phyloP scores from a whole-genome alignment of 768 basidiomycete genomes.

The Hericium alpestre region DNA sequence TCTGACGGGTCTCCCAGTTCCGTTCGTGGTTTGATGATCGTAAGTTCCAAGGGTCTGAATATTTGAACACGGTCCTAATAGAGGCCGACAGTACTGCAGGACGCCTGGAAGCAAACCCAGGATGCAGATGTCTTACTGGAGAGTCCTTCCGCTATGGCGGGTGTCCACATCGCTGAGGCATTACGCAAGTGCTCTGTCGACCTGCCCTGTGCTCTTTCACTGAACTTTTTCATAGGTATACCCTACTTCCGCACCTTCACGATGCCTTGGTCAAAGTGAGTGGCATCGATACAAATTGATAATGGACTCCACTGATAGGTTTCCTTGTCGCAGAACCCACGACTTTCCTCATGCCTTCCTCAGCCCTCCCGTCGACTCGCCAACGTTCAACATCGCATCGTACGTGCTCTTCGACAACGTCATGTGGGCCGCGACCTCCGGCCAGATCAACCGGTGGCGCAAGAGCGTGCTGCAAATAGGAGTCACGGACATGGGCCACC shows the following conservation, averaged over 20 bases:
- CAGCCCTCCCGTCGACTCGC: slow-evolving; percentile 51
- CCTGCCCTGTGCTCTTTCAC: neutral
- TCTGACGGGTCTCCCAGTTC: slow-evolving; percentile 28
- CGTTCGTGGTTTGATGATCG: slow-evolving; percentile 56
- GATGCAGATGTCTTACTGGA: slow-evolving; percentile 61
- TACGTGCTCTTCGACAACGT: slow-evolving; percentile 59
- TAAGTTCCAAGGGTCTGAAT: slow-evolving; percentile 20
- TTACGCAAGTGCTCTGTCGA: slow-evolving; percentile 28
- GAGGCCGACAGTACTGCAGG: slow-evolving; percentile 35
- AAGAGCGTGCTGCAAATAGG: slow-evolving; percentile 36
- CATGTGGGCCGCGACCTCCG: slow-evolving; percentile 55
- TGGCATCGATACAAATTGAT: neutral
- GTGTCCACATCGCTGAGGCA: slow-evolving; percentile 64
- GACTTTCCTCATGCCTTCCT: slow-evolving; percentile 60
- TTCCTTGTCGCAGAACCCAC: slow-evolving; percentile 28
- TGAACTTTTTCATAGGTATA: slow-evolving; percentile 27
- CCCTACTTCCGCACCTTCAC: slow-evolving; percentile 60
- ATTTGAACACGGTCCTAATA: too few relatives aligned
- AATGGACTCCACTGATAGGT: slow-evolving; percentile 1
- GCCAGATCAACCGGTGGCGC: slow-evolving; percentile 60
- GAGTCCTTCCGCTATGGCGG: slow-evolving; percentile 59
- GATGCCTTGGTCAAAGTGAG: slow-evolving; percentile 50
- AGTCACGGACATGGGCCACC: slow-evolving; percentile 48
- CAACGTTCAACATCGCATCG: slow-evolving; percentile 52
- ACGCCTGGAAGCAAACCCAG: slow-evolving; percentile 52